These are phyloP conservation scores for Trichomonascaceae sp. DNA, from an alignment of 1,139 yeast genomes.

Conservation along the genomic window DNA sequence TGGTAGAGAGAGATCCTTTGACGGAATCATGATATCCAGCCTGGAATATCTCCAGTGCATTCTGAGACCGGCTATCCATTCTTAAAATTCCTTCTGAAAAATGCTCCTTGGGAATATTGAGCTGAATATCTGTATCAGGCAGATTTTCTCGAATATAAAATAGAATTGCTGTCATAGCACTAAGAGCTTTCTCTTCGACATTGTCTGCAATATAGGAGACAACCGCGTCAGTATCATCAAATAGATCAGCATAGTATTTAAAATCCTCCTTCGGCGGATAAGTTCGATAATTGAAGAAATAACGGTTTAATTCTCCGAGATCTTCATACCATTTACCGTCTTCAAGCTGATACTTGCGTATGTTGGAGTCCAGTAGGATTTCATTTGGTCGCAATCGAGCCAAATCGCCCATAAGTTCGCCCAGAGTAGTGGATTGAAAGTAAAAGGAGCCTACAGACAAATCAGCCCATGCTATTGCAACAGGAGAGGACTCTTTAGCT, in stretches of 20 bases:
- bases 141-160: slow-evolving; percentile 53
- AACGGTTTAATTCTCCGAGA: slow-evolving; percentile 51
- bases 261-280: slow-evolving; percentile 30
- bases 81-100: slow-evolving; percentile 53
- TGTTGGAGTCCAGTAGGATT: slow-evolving; percentile 43
- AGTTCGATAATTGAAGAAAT: slow-evolving; percentile 47
- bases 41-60: slow-evolving; percentile 66
- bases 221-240: slow-evolving; percentile 18
- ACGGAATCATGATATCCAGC: slow-evolving; percentile 53
- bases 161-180: slow-evolving; percentile 50
- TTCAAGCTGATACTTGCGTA: slow-evolving; percentile 31
- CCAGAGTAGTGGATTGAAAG: slow-evolving; percentile 55
- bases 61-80: slow-evolving; percentile 77
- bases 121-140: slow-evolving; percentile 45
- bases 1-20: slow-evolving; percentile 63
- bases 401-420: slow-evolving; percentile 52
- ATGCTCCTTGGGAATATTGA: slow-evolving; percentile 48
- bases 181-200: slow-evolving; percentile 40
- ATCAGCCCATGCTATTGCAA: slow-evolving; percentile 88
- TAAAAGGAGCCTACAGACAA: slow-evolving; percentile 74
- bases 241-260: slow-evolving; percentile 15
- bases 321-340: slow-evolving; percentile 53
- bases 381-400: slow-evolving; percentile 66
- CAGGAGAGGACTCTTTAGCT: slow-evolving; percentile 38
- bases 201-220: slow-evolving; percentile 13